Base-by-base conservation (phyloP, 2,329 filamentous ascomycete genomes). In the Penicillium verrucosum region DNA sequence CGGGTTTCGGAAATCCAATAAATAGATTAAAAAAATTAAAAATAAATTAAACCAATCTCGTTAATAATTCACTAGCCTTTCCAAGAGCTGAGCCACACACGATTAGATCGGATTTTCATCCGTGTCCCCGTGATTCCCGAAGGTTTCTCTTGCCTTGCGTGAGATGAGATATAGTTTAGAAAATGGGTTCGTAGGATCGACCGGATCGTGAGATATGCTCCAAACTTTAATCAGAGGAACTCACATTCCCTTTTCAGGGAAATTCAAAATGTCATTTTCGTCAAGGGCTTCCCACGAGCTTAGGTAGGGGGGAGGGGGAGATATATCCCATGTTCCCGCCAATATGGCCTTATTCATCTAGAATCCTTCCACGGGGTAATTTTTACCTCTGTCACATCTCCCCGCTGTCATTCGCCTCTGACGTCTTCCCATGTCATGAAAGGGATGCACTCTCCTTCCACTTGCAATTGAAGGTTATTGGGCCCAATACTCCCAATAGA, bases 71-170 rank as follows among this genome's bases (percentile, higher is more conserved):
- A 32, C 27, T 48, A 49, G 51, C 52, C 52, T 23, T 16, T 11
- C 1, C 8, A 25, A 38, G 36, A 44, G 45, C 60, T 64, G 56
- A 65, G 60, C 63, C 63, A 65, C 63, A 38, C 16, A 9, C 16
- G 16, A 62, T 38, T 43, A 55, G 60, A 60, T 51, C 37, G 10
- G 21, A 12, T 14, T 30, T 38, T 38, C 1, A n/a, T 32, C 60
- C 45, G 27, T 36, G 9, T 38, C 38, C 38, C 38, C 18, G 21
- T 41, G 41, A n/a, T 14, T 10, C 12, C 42, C 25, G 16, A 18
- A 6, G 38, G 40, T 25, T 46, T n/a, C n/a, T 12, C 30, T 29
- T 36, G 3, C 49, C 32, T 51, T 41, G 16, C 25, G 2, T 50
- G n/a, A 34, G 30, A 34, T 50, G n/a, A 34, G 30, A 34, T 51